phyloP scores from a whole-genome alignment of 2,329 filamentous ascomycete genomes.

The Neofusicoccum kwambonambiense region DNA sequence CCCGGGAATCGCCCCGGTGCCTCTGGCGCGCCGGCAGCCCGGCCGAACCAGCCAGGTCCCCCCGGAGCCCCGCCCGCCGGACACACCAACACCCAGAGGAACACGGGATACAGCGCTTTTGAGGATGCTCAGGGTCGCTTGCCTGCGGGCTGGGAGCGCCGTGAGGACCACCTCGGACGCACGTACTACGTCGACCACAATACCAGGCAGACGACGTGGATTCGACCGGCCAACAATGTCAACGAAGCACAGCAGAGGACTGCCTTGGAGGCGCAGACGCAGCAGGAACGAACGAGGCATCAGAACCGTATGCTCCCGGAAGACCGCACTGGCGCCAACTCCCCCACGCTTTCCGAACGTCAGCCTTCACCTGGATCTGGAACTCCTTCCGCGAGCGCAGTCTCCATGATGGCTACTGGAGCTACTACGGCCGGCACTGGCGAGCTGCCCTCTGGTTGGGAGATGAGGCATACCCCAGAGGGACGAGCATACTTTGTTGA shows the following conservation, averaged over 20 bases:
- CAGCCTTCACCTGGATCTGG: constrained; percentile 40
- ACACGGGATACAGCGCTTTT: constrained; percentile 75
- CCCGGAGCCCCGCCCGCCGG: constrained; percentile 42
- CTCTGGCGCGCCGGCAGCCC: constrained; percentile 28
- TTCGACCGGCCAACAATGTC: constrained; percentile 75
- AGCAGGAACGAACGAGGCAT: constrained; percentile 88
- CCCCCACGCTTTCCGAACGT: constrained; percentile 68
- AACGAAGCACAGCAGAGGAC: constrained; percentile 73
- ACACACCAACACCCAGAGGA: constrained; percentile 27
- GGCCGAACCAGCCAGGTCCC: constrained; percentile 29
- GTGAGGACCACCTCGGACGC: constrained; percentile 89
- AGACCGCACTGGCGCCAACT: constrained; percentile 90
- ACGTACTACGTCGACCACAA: constrained; percentile 99
- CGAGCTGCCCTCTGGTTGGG: constrained; percentile 93
- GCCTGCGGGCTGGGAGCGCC: constrained; percentile 90
- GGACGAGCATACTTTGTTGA: constrained; percentile 96
- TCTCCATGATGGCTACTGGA: constrained; percentile 91
- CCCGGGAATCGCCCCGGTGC: constrained; percentile 31
- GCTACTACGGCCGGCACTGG: constrained; percentile 92
- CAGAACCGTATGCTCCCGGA: constrained; percentile 95
- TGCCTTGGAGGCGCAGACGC: constrained; percentile 85
- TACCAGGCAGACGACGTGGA: constrained; percentile 95
- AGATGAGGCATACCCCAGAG: constrained; percentile 93
- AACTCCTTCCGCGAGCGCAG: constrained; percentile 54
- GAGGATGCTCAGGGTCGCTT: constrained; percentile 93